Percentiles rank a stretch among this genome's conserved stretches.
Evolutionary conservation across 2,329 filamentous ascomycete species (phyloP).

Genomic region (Phaeosphaeriaceae sp.): DNA sequence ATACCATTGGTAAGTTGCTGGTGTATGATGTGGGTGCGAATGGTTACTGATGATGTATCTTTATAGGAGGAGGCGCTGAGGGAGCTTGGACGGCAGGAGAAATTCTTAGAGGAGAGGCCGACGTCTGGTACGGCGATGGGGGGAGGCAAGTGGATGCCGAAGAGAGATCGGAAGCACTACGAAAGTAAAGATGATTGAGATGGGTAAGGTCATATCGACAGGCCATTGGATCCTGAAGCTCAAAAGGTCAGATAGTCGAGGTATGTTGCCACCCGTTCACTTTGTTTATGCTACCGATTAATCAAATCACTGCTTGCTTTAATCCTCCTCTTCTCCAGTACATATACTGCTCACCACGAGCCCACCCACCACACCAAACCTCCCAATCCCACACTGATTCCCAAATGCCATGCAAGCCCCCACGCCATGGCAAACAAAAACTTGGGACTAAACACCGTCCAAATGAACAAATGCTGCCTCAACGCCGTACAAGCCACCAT

Average conservation of each 20-base stretch:
- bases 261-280: too few species aligned
- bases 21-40: neutral
- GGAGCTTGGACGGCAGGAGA: neutral
- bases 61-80: neutral
- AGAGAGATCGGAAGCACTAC: neutral
- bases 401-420: slow-evolving; percentile 81
- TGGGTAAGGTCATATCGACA: too few species aligned
- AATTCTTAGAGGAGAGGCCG: too few species aligned
- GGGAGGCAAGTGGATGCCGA: neutral
- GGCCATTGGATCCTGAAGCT: too few species aligned
- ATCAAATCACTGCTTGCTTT: neutral
- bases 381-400: slow-evolving; percentile 46
- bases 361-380: slow-evolving; percentile 43
- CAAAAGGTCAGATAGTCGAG: too few species aligned
- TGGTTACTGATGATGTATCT: neutral
- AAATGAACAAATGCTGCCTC: slow-evolving; percentile 92
- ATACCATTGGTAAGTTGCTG: too few species aligned
- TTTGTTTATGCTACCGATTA: too few species aligned
- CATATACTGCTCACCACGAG: slow-evolving; percentile 28
- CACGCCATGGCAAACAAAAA: slow-evolving; percentile 92
- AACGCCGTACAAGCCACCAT: slow-evolving; percentile 89
- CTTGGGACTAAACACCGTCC: slow-evolving; percentile 98
- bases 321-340: neutral
- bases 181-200: neutral
- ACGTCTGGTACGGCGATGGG: neutral